Conservation (phyloP, 2,329 filamentous ascomycete species). For the Chalaropsis ovoidea region DNA sequence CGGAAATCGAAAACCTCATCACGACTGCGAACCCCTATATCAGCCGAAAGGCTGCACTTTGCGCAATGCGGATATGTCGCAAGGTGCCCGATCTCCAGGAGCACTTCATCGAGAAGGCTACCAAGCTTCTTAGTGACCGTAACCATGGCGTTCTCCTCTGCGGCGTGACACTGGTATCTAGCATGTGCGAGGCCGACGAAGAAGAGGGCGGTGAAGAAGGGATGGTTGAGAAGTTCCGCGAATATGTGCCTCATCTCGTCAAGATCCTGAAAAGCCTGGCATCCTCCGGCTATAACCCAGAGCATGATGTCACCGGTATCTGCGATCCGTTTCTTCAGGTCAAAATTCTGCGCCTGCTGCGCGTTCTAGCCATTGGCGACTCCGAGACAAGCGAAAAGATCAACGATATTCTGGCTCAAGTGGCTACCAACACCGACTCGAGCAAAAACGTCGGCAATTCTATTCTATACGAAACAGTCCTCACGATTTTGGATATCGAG, state of each 20-base stretch:
- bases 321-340: slow-evolving; percentile 96
- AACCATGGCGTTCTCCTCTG: slow-evolving; percentile 94
- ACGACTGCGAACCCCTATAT: slow-evolving; percentile 98
- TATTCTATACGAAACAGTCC: slow-evolving; percentile 92
- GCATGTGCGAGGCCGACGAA: slow-evolving; percentile 90
- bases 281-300: slow-evolving; percentile 90
- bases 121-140: slow-evolving; percentile 75
- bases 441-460: slow-evolving; percentile 98
- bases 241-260: slow-evolving; percentile 73
- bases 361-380: slow-evolving; percentile 80
- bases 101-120: slow-evolving; percentile 91
- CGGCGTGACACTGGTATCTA: slow-evolving; percentile 80
- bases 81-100: slow-evolving; percentile 97
- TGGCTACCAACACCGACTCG: slow-evolving; percentile 94
- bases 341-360: slow-evolving; percentile 79
- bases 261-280: slow-evolving; percentile 86
- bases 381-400: slow-evolving; percentile 86
- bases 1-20: slow-evolving; percentile 85
- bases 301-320: slow-evolving; percentile 96
- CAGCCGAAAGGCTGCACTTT: slow-evolving; percentile 90
- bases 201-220: slow-evolving; percentile 82
- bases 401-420: slow-evolving; percentile 95
- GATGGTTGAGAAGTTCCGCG: slow-evolving; percentile 81
- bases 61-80: slow-evolving; percentile 95
- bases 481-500: slow-evolving; percentile 95